phyloP scores from a whole-genome alignment of 1,139 yeast genomes.

The Candida gigantensis region DNA sequence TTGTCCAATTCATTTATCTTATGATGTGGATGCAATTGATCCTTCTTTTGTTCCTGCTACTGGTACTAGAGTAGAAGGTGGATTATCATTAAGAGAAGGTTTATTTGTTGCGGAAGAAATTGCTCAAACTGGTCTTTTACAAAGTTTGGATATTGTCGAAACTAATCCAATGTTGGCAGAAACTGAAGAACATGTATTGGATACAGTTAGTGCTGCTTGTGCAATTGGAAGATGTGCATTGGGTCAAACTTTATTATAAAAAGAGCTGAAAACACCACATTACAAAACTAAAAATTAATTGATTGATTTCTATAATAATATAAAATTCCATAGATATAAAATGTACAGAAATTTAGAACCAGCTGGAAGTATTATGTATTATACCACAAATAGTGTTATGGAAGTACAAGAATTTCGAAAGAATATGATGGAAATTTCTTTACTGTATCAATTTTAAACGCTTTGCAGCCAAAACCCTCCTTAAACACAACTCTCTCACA shows the following conservation, averaged over 20 bases:
- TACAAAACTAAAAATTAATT: neutral
- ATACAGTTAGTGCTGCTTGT: constrained; percentile 87
- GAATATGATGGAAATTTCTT: no score
- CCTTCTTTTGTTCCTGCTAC: constrained; percentile 95
- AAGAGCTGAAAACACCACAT: neutral
- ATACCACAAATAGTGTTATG: no score
- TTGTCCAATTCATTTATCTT: constrained; percentile 82
- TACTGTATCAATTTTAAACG: no score
- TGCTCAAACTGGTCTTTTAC: constrained; percentile 83
- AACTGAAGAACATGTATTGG: constrained; percentile 70
- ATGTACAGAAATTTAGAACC: no score
- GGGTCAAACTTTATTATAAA: constrained; percentile 80
- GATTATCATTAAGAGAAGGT: constrained; percentile 91
- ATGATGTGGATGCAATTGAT: constrained; percentile 96
- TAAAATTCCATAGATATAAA: neutral
- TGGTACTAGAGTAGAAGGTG: constrained; percentile 97
- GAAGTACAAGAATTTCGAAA: neutral
- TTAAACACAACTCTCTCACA: no score
- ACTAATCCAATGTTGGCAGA: constrained; percentile 90
- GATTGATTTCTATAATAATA: neutral
- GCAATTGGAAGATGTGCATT: constrained; percentile 92
- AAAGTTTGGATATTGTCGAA: constrained; percentile 90
- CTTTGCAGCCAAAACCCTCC: no score
- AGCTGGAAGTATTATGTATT: no score
- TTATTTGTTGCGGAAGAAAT: constrained; percentile 88